These are phyloP conservation scores for Coniochaeta hoffmannii DNA, from an alignment of 2,329 filamentous ascomycete species.

Conservation along the genomic window DNA sequence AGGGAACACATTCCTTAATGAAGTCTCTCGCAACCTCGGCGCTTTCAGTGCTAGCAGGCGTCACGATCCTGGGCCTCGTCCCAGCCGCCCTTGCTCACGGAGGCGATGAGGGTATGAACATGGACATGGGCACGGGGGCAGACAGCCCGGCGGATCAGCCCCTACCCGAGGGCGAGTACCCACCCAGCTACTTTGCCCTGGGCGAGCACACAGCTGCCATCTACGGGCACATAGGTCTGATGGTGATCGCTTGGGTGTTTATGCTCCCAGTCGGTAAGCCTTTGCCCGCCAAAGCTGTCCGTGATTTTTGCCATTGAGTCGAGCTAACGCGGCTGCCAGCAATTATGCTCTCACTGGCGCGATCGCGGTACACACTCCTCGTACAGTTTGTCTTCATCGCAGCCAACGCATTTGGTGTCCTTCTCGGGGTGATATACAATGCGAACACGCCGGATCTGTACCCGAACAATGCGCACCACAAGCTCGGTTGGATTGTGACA, in stretches of 20 bases:
- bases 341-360: constrained; percentile 78
- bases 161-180: constrained; percentile 22
- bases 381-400: constrained; percentile 62
- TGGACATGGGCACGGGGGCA: constrained; percentile 6
- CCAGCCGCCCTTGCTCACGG: constrained; percentile 22
- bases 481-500: constrained; percentile 77
- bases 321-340: constrained; percentile 35
- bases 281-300: background rate
- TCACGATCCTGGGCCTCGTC: constrained; percentile 16
- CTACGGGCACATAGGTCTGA: constrained; percentile 62
- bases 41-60: constrained; percentile 13
- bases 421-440: constrained; percentile 68
- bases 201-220: constrained; percentile 48
- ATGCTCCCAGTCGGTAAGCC: constrained; percentile 62
- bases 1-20: background rate
- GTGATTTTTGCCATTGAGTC: constrained; percentile 17
- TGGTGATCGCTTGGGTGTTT: constrained; percentile 66
- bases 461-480: constrained; percentile 79
- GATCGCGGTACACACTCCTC: constrained; percentile 65
- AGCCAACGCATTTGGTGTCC: constrained; percentile 55
- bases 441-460: constrained; percentile 78
- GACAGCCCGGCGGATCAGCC: constrained; percentile 13
- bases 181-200: constrained; percentile 53
- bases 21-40: background rate
- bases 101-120: constrained; percentile 18